phyloP scores from a whole-genome alignment of 179 eudicot genomes.

The Camellia oleifera region DNA sequence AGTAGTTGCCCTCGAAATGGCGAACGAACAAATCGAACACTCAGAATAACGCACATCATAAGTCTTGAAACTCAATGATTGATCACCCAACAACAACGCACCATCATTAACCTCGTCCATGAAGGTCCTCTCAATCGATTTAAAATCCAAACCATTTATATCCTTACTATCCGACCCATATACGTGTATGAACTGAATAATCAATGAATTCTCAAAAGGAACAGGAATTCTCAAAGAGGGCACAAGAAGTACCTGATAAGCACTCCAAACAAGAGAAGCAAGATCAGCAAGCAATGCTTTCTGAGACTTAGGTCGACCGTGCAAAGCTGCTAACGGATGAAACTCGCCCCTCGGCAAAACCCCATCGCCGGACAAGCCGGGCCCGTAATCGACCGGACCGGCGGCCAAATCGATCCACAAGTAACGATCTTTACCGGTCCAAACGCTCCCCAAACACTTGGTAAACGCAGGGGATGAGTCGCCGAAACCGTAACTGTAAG shows the following conservation, averaged over 20 bases:
- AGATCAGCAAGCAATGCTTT: conserved; percentile 69
- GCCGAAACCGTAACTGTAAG: conserved; percentile 56
- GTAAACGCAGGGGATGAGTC: conserved; percentile 58
- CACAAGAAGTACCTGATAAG: conserved; percentile 80
- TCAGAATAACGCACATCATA: conserved; percentile 61
- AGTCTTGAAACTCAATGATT: conserved; percentile 62
- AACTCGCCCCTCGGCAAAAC: conserved; percentile 73
- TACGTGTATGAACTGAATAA: conserved; percentile 78
- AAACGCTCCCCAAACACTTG: conserved; percentile 60
- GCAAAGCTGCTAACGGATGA: conserved; percentile 69
- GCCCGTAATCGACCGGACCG: conserved; percentile 93
- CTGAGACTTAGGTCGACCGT: conserved; percentile 64
- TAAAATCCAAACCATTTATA: conserved; percentile 66
- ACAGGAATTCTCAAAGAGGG: conserved; percentile 90
- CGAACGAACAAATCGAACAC: conserved; percentile 79
- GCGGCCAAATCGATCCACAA: conserved; percentile 86
- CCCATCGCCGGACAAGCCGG: conserved; percentile 86
- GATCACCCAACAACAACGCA: conserved; percentile 70
- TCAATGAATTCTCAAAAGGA: conserved; percentile 62
- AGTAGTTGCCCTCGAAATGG: conserved; percentile 60
- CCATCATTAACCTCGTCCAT: conserved; percentile 56
- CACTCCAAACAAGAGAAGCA: conserved; percentile 76
- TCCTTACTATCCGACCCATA: conserved; percentile 29
- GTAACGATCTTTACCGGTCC: conserved; percentile 67
- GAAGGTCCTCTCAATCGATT: conserved; percentile 56